Base-by-base conservation (phyloP, 768 basidiomycete genomes). In the Artomyces pyxidatus region DNA sequence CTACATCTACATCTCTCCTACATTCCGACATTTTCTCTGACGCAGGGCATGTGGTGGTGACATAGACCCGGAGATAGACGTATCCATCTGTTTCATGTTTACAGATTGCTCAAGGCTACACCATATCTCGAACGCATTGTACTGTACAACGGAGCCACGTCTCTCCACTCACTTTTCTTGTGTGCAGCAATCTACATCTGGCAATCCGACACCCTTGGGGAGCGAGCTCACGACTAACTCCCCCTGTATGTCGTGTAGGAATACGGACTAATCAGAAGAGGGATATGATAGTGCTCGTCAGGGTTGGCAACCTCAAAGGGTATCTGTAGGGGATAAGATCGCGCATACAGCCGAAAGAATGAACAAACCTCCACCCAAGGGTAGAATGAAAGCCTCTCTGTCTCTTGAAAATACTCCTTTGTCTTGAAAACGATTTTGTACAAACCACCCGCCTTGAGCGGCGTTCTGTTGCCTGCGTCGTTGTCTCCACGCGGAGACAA, bases 181-280 rank as follows among this genome's bases (percentile, higher is more conserved):
- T 25, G 26, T 42, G 40, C 14, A 23, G 16, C 40, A 14, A 14
- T 23, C 21, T 19, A 42, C 10, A n/a, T n/a, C n/a, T n/a, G n/a
- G n/a, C n/a, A n/a, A n/a, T n/a, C n/a, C n/a, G n/a, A n/a, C n/a
- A n/a, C n/a, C n/a, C n/a, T n/a, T n/a, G n/a, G 32, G 32, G 14
- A 35, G 32, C 17, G 17, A 21, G 17, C 21, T 12, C 5, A 23
- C 29, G 16, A 17, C 59, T 58, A 90, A 65, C 88, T 94, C n/a
- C 93, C 93, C 54, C 90, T 73, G 62, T 95, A 96, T 6, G 93
- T 94, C 12, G 92, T 93, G 63, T 81, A 96, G 3, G 86, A 87
- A 65, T 84, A 91, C 4, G 92, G 91, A 63, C 88, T 94, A 60
- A 95, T 83, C 12, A 96, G 66, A n/a, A 96, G 71, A 0, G 93